Evolutionary conservation across 805 yeast species (phyloP).

Genomic region (Sungouiozyma ichnusensis): DNA sequence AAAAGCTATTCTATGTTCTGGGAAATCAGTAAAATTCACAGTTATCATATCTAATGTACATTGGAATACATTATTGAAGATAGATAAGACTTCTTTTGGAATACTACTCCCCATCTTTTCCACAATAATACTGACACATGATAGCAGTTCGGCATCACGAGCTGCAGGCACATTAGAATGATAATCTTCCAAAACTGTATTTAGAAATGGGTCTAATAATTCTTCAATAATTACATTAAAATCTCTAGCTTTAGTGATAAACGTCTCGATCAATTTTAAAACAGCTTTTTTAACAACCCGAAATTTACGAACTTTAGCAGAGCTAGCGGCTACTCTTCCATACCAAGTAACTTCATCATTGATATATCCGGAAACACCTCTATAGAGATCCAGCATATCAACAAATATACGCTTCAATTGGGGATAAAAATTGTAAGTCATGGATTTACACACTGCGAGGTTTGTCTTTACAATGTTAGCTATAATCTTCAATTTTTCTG

Average conservation of each 20-base stretch:
- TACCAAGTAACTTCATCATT: constrained; percentile 61
- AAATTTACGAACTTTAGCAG: constrained; percentile 83
- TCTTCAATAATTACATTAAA: constrained; percentile 67
- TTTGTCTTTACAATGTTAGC: constrained; percentile 88
- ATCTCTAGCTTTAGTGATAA: constrained; percentile 73
- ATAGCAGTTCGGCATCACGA: constrained; percentile 89
- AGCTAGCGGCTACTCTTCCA: constrained; percentile 76
- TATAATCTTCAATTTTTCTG: constrained; percentile 76
- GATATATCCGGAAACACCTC: constrained; percentile 73
- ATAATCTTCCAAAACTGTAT: constrained; percentile 79
- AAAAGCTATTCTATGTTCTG: constrained; percentile 80
- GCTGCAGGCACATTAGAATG: constrained; percentile 78
- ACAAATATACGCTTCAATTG: constrained; percentile 75
- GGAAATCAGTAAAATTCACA: constrained; percentile 84
- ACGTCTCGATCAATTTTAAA: constrained; percentile 73
- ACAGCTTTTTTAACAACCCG: constrained; percentile 91
- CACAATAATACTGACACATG: constrained; percentile 81
- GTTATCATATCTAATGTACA: constrained; percentile 88
- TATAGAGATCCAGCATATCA: constrained; percentile 79
- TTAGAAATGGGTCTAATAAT: constrained; percentile 67
- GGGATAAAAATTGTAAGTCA: constrained; percentile 77
- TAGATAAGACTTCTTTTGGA: constrained; percentile 72
- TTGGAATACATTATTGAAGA: constrained; percentile 76
- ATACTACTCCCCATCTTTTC: constrained; percentile 66
- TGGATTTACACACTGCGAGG: constrained; percentile 82